Percentiles rank a stretch among this genome's conserved stretches.
Conservation (phyloP, 768 basidiomycete species). For the Boletellus ananas region DNA sequence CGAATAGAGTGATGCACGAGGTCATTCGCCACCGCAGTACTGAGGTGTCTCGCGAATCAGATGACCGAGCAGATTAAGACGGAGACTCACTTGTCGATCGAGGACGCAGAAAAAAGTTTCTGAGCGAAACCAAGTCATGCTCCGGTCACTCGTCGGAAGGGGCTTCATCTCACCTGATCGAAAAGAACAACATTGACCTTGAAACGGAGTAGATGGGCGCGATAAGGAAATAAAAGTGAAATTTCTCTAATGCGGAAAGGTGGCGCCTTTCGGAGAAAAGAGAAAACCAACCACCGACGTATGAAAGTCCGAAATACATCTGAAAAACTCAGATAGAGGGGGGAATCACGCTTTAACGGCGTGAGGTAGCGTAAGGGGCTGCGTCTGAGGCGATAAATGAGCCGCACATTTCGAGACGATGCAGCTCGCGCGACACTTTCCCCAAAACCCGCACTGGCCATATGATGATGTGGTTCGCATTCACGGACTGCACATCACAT, state of each 20-base stretch:
- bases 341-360: slow-evolving; percentile 14
- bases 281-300: slow-evolving; percentile 23
- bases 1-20: slow-evolving; percentile 24
- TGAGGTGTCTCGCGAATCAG: slow-evolving; percentile 9
- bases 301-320: slow-evolving; percentile 31
- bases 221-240: slow-evolving; percentile 16
- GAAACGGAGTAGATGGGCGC: slow-evolving; percentile 19
- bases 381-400: slow-evolving; percentile 4
- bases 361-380: slow-evolving; percentile 7
- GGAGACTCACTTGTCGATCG: slow-evolving; percentile 16
- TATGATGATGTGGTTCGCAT: slow-evolving; percentile 10
- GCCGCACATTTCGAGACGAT: slow-evolving; percentile 10
- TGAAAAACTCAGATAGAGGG: slow-evolving; percentile 28
- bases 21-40: slow-evolving; percentile 17
- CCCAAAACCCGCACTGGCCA: slow-evolving; percentile 4
- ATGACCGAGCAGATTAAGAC: slow-evolving; percentile 14
- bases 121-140: slow-evolving; percentile 9
- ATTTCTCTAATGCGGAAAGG: slow-evolving; percentile 14
- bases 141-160: slow-evolving; percentile 13
- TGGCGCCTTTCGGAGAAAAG: slow-evolving; percentile 25
- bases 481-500: slow-evolving; percentile 19
- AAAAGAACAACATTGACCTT: slow-evolving; percentile 9
- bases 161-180: slow-evolving; percentile 16
- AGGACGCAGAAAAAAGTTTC: slow-evolving; percentile 19
- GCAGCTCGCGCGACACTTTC: slow-evolving; percentile 8